Base-by-base conservation (phyloP, 371 early-diverging fungal species). In the Encephalitozoon cuniculi region DNA sequence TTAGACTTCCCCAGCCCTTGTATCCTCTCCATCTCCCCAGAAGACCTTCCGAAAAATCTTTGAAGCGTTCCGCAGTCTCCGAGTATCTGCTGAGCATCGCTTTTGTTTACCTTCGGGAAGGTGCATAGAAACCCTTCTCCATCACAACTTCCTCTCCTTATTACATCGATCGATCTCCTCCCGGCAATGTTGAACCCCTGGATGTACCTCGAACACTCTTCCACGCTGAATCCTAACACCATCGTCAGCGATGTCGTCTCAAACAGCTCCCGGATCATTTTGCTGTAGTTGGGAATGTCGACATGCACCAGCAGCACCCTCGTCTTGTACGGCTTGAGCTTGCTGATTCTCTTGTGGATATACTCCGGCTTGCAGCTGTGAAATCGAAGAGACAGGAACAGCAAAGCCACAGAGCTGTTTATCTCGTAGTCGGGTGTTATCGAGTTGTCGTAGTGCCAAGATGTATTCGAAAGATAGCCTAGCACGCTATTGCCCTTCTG, bases 281-380 rank as follows among this genome's bases (percentile, higher is more conserved):
- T 41, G 11, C 55, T 53, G 39, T 59, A 78, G 68, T 80, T 76
- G 7, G 78, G 46, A 23, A 55, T 52, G 64, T 82, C 80, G 0
- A 82, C 64, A 41, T 55, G 53, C 9, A 82, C 46, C 7, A 82
- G 37, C 15, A 82, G n/a, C 21, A 80, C 49, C 54, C 52, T 75
- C 34, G 78, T 37, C 49, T 67, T 79, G n/a, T 72, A 74, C 18
- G 74, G 51, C 68, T 75, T 77, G 11, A 75, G n/a, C 53, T 74
- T 75, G 12, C 64, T 68, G 21, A 82, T 52, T 49, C 78, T 68
- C 37, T 75, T 80, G 8, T 66, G 70, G 32, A 82, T 82, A 54
- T 82, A 82, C 52, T 82, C 83, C n/a, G 83, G 83, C 39, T 81
- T 80, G 18, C 37, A 25, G 21, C 39, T 26, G 68, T 82, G 80